Evolutionary conservation across 176 grass and related monocot genomes (phyloP).

Genomic region (Pharus latifolius): DNA sequence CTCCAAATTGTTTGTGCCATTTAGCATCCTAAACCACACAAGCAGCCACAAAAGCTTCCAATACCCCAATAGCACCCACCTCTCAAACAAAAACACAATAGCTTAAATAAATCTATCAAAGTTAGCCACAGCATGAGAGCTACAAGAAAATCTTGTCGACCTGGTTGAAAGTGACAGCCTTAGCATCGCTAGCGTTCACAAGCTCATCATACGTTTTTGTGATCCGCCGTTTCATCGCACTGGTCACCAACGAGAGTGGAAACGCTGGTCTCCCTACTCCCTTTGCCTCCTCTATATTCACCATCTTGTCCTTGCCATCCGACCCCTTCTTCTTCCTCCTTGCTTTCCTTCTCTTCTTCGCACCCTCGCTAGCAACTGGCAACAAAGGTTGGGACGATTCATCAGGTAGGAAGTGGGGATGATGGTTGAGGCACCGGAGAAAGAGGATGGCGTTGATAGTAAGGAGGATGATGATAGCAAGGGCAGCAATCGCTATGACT

Average conservation of each 20-base stretch:
- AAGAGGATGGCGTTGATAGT: background rate
- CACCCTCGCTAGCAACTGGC: background rate
- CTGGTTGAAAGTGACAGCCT: background rate
- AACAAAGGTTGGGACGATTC: background rate
- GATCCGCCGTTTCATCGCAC: conserved; percentile 17
- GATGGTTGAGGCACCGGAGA: background rate
- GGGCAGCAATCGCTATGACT: background rate
- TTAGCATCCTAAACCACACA: background rate
- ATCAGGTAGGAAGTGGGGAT: background rate
- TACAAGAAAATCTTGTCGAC: conserved; percentile 13
- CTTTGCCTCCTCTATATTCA: background rate
- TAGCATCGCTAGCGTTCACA: background rate
- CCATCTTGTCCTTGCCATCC: background rate
- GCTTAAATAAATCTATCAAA: background rate
- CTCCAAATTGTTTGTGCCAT: background rate
- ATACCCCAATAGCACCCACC: conserved; percentile 1
- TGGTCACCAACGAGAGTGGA: conserved; percentile 8
- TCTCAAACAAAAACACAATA: background rate
- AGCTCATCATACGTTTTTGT: background rate
- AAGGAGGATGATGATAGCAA: background rate
- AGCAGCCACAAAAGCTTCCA: background rate
- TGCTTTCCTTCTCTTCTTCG: background rate
- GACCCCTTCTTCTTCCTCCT: background rate
- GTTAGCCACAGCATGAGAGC: background rate
- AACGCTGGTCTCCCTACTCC: background rate